Evolutionary conservation across 345 rosid species (phyloP), one percentile per base, ranked within the genome.

Genomic region (Carallia pectinifolia): DNA sequence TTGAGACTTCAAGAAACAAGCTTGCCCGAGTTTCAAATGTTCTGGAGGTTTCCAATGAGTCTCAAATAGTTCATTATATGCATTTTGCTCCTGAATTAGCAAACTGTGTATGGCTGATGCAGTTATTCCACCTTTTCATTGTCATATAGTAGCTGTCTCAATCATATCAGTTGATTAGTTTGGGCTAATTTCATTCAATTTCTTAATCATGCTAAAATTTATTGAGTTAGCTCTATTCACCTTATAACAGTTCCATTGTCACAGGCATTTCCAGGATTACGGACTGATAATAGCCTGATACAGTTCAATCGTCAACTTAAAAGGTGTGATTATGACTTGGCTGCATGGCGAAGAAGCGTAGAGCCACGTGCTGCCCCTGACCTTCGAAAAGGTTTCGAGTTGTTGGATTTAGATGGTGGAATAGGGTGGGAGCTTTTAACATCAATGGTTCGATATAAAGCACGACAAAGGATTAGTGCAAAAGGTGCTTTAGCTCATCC

Each of bases 271-370:
- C 97, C 96, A 33, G 86, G 92, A 48, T 78, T 95, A n/a, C 85
- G 93, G n/a, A 80, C 89, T 18, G 99, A 95, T 77, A 92, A 84
- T 59, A 72, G 75, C 81, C 90, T 95, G 66, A 92, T 92, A 74
- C 99, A 92, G 80, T 90, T 95, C 83, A 95, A 92, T 74, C 96
- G 96, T 58, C 97, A 90, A 74, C 76, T 95, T 17, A 95, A 95
- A 81, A 85, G 97, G 79, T 90, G 97, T 18, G 96, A 95, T 70
- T 95, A 89, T 19, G 92, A 95, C 86, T 76, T 95, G 68, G 78
- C 67, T 18, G 89, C 89, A 58, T 90, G 99, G 97, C 89, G 99
- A 76, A 87, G 81, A 68, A 71, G 79, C 23, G 85, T 87, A 64
- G 96, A 92, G 83, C 89, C 92, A 54, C 96, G 97, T 5, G 99